Base-by-base conservation (phyloP, 2,329 filamentous ascomycete species). In the Domatiomyces catenatus region DNA sequence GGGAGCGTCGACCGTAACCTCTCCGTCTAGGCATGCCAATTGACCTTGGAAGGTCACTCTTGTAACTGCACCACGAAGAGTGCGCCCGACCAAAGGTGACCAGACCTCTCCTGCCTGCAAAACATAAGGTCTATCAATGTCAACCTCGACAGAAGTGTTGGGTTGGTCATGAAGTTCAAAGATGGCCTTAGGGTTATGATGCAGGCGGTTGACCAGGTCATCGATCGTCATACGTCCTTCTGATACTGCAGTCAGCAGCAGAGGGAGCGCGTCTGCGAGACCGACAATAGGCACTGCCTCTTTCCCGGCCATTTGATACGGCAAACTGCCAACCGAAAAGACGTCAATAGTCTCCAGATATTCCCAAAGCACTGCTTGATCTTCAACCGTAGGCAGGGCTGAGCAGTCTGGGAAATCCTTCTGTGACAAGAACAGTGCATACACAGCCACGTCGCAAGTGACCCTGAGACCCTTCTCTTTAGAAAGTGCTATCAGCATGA, bases 381-480 rank as follows among this genome's bases (percentile, higher is more conserved):
- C 84, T 54, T 76, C 71, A 18, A 67, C 69, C 1, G 79, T 82
- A 8, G 84, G 84, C 49, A 89, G 71, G 59, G 78, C 76, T 53
- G 73, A 69, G 63, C 78, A 85, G 51, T 78, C 73, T 1, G 84
- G 82, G 66, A 75, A 85, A 60, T 88, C 82, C 47, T 78, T 71
- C 60, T 80, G 81, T 3, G 81, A 81, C 20, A 89, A 72, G 71
- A 87, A 89, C 43, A 89, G 73, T 17, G 81, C 78, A 71, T 86
- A 88, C 60, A 89, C 75, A n/a, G 81, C 83, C 44, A 89, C 84
- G 64, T 89, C 84, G 66, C 84, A 89, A 19, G 84, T 88, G 44
- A 89, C 83, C 64, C 82, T 82, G 52, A 89, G 71, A n/a, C 84
- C 84, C 71, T 88, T 89, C 62, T 80, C 75, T 69, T 89, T 89